Evolutionary conservation across 208 protist species (phyloP), one percentile per base, ranked within the genome.

Genomic region (Trypanosoma avium): DNA sequence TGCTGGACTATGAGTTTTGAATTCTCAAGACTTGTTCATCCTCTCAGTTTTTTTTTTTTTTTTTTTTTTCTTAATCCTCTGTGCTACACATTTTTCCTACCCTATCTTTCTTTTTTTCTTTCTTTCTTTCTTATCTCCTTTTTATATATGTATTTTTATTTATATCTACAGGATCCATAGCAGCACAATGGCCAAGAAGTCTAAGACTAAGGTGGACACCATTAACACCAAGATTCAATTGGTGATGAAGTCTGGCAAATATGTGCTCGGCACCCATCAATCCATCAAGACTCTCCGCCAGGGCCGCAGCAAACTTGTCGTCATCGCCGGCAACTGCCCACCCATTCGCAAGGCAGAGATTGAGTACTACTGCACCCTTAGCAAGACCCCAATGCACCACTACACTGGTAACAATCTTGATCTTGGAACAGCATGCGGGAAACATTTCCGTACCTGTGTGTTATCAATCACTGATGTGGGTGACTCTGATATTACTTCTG

Each of bases 291-390:
- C 95, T 46, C 88, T 99, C 17, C 97, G 98, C 75, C 70, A 90
- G 79, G 89, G 87, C 66, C 89, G 90, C 93, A 97, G 98, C 75
- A 99, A 99, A 93, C 90, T 99, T 52, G 79, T 99, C 48, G 87
- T 99, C 63, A 97, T 99, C 69, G 70, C 97, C 29, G 98, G 79
- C 90, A 99, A 99, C 94, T 98, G 96, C 92, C 98, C 98, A 50
- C 87, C 98, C 32, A 86, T 99, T 40, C 92, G 97, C 75, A 98
- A 98, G 78, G 98, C 98, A 9, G 98, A 99, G 90, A 93, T 99
- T 59, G 99, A 99, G 92, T 99, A 99, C 92, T 99, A 99, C 90
- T 98, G 98, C 79, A 99, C 99, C 81, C 96, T 99, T 63, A 90
- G 91, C 84, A 99, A 99, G 87, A 99, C 98, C 50, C 79, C 79